Evolutionary conservation across 2,329 filamentous ascomycete species (phyloP), one percentile per base, ranked within the genome.

Genomic region (Phaeosphaeria sp.): DNA sequence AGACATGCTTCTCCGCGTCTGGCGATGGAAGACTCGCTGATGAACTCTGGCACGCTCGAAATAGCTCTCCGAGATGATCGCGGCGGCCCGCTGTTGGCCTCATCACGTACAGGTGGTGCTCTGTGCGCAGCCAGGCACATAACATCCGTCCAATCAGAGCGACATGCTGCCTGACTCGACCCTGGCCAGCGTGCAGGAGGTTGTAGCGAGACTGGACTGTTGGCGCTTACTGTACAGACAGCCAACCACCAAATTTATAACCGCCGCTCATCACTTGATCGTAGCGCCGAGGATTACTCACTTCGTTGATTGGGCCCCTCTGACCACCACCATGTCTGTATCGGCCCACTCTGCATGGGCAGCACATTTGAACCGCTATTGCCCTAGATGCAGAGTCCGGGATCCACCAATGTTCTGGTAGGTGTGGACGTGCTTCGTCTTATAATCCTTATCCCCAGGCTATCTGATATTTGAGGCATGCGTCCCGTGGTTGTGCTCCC

Each of bases 171-270:
- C 48, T 55, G 58, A 23, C 47, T 49, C 60, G 59, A 65, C 62
- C 58, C 60, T 55, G 22, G 47, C 53, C 58, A 51, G 58, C 56
- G 62, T 65, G 65, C 65, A 66, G 66, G 59, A 62, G 55, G 44
- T 56, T 67, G 65, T 67, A 71, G 69, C 70, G 66, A 69, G 66
- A 58, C 56, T 66, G 46, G 58, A 66, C 61, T 60, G 58, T 68
- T 69, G 72, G 74, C 74, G 74, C 74, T 74, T 77, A 76, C 63
- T 65, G 67, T 56, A 54, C 59, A 55, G 58, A 58, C 63, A 63
- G 56, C 72, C 73, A 76, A 74, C 72, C 71, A 75, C 71, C 68
- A 64, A 67, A 65, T 66, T 69, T 63, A 68, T 75, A 75, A 70
- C 73, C 74, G 74, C 74, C 67, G 59, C 50, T 59, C 59, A 64